Evolutionary conservation across 1,284 basidiomycete species (phyloP), one percentile per base, ranked within the genome.

Genomic region (Ceratobasidium sp.): DNA sequence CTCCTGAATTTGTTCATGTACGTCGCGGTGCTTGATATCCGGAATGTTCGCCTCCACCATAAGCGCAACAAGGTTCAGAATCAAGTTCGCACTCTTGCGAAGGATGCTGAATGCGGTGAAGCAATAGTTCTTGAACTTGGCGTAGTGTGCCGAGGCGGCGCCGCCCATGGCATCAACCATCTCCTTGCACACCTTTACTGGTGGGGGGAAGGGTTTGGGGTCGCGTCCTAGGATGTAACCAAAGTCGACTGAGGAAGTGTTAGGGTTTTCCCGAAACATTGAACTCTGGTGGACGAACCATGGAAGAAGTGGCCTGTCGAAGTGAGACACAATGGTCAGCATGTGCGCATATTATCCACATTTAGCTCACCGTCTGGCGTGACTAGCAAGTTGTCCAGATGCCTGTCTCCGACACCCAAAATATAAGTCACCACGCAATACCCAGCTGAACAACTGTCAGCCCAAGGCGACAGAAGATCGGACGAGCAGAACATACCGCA

Each of bases 111-210:
- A 99, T 0, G 96, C 97, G 2, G 97, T 99, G 82, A 97, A 96
- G 82, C 96, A 98, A 78, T 98, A 92, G 77, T 91, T 93, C 83
- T 97, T 97, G 90, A 99, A 99, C 47, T 96, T 91, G 31, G 90
- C 89, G 82, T 99, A 98, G 81, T 98, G 96, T 19, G 91, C 87
- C 2, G 96, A 96, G 80, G 93, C 88, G n/a, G 93, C 89, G 47
- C 98, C 97, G 19, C 98, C 98, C 97, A 99, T 98, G 8, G 94
- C 97, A 80, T 99, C 98, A 0, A 99, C 96, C 98, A 99, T 99
- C 82, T 99, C 98, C 79, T 98, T 97, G 84, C 96, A 98, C 33
- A 99, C 94, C 83, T 99, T 99, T 79, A 99, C 96, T 0, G 96
- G 94, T 0, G 98, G 98, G 4, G 98, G 96, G 81, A 98, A 98